Evolutionary conservation across 108 stramenopile genomes (phyloP), one percentile per base, ranked within the genome.

Genomic region (Aurantiochytrium sp.): DNA sequence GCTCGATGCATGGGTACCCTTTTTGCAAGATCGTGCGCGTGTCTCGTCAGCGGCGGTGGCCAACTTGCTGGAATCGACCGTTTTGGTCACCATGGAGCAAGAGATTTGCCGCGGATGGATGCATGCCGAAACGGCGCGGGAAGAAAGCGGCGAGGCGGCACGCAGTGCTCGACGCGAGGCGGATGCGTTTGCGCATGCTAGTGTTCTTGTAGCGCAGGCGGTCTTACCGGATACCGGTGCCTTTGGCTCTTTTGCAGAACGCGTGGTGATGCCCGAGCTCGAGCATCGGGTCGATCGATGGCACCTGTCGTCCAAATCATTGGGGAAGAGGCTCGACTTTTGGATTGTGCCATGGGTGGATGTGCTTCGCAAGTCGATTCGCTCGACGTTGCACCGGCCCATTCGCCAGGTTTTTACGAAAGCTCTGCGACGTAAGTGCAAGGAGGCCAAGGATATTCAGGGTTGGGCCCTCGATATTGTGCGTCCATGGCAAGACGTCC

Each of bases 261-360:
- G 49, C 28, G 45, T 47, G 43, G 28, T 83, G 8, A 25, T 83
- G 49, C 76, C 76, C 12, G 76, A 83, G 23, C 76, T 83, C 25
- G 23, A 83, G 28, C 51, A 53, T 12, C 45, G 76, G n/a, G 76
- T 83, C 10, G 76, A 83, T 23, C 51, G 49, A 12, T 83, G 76
- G 76, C 45, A 53, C 51, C 25, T 53, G 10, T 69, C 64, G 2
- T 69, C 64, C 25, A 53, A 83, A 23, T 47, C 51, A 8, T 83
- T 47, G 51, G 76, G 76, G 4, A 83, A 23, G 16, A 12, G 76
- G 45, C 28, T 83, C 16, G 76, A 83, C 51, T 45, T 83, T 12
- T 83, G 76, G 76, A 83, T 83, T 83, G 51, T 83, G 45, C 76
- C 76, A 16, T 83, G 76, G 76, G 76, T 83, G 10, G 51, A 53